Conservation (phyloP, 1,139 yeast genomes). For the Arxiozyma slooffiae region DNA sequence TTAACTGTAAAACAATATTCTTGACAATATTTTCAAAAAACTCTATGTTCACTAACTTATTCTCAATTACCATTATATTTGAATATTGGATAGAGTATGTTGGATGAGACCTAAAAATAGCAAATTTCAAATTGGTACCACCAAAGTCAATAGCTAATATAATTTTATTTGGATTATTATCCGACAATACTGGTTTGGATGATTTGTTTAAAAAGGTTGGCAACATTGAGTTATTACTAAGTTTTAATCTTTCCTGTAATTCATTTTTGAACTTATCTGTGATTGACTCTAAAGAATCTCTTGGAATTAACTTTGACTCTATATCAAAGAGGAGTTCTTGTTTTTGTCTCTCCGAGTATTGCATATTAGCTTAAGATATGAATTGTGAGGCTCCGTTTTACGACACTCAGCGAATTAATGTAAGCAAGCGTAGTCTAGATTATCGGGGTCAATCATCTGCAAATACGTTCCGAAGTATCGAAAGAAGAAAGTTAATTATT, state of each 20-base stretch:
- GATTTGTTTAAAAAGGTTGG: not conserved
- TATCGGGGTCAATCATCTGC: no score
- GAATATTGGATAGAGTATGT: conserved; percentile 10
- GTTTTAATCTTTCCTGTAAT: not conserved
- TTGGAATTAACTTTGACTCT: conserved; percentile 10
- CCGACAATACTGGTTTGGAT: not conserved
- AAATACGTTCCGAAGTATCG: no score
- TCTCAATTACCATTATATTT: conserved; percentile 10
- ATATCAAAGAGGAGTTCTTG: conserved; percentile 6
- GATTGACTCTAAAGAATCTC: conserved; percentile 8
- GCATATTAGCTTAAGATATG: not conserved
- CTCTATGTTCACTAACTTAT: conserved; percentile 17
- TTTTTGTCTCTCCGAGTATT: not conserved
- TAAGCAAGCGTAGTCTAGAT: not conserved
- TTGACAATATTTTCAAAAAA: conserved; percentile 24
- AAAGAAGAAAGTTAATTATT: no score
- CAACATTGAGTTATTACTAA: not conserved
- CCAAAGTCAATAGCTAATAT: conserved; percentile 23
- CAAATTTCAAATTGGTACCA: conserved; percentile 23
- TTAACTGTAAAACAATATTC: conserved; percentile 10
- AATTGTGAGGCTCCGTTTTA: not conserved
- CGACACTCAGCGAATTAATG: not conserved
- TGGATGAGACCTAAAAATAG: conserved; percentile 14
- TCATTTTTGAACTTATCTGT: not conserved
- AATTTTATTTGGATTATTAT: no score